A percentile compares a stretch with the other conserved stretches of the same genome.
phyloP scores from a whole-genome alignment of 116 monocot species.

The Thalassia testudinum region DNA sequence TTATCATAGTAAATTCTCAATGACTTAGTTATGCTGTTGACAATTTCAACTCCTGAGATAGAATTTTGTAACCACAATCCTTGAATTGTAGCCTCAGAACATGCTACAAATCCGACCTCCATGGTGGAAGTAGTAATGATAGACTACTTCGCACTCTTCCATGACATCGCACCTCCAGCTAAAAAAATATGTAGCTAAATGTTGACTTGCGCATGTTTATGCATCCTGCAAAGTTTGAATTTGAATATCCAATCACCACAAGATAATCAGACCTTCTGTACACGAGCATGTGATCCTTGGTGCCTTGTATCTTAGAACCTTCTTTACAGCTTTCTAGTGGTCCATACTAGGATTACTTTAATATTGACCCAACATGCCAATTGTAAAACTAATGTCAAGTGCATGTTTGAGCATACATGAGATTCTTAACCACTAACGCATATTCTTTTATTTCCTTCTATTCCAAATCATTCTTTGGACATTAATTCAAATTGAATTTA shows the following conservation, averaged over 20 bases:
- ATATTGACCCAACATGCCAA: too few relatives aligned
- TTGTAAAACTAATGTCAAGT: neutral
- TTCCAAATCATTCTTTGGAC: neutral
- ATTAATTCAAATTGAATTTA: neutral
- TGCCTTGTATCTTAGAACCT: neutral
- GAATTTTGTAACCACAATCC: too few relatives aligned
- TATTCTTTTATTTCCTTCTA: neutral
- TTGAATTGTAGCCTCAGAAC: too few relatives aligned
- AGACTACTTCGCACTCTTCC: constrained; percentile 3
- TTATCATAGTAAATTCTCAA: constrained; percentile 4
- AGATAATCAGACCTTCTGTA: too few relatives aligned
- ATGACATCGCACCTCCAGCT: constrained; percentile 2
- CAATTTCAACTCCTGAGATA: constrained; percentile 2
- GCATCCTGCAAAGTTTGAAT: neutral
- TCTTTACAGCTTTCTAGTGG: neutral
- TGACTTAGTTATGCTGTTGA: neutral
- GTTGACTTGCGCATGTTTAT: constrained; percentile 3
- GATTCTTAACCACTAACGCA: neutral
- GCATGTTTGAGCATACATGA: too few relatives aligned
- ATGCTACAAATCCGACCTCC: constrained; percentile 2
- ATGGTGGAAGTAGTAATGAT: constrained; percentile 6
- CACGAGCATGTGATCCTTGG: too few relatives aligned
- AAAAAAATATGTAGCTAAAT: constrained; percentile 1
- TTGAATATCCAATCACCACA: neutral
- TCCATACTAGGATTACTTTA: neutral